phyloP scores from a whole-genome alignment of 441 rosid species.

The Adansonia gregorii region DNA sequence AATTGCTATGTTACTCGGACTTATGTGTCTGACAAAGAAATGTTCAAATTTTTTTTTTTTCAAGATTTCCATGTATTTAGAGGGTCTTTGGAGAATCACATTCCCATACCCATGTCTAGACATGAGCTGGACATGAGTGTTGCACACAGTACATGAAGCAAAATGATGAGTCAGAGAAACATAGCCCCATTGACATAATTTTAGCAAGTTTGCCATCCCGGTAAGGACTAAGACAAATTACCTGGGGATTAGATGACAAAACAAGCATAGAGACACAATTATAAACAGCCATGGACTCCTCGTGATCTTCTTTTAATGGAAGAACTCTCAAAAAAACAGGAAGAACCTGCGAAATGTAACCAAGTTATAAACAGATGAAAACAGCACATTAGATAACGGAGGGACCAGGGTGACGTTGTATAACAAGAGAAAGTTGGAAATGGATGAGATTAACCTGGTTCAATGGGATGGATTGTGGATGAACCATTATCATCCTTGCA shows the following conservation, averaged over 20 bases:
- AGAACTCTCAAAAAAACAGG: conserved; percentile 88
- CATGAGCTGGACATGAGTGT: too few species aligned
- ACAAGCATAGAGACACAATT: conserved; percentile 83
- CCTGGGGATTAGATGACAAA: conserved; percentile 86
- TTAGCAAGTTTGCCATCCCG: neutral
- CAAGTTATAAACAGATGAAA: conserved; percentile 25
- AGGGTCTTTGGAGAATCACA: too few species aligned
- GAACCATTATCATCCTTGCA: conserved; percentile 95
- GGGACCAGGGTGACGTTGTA: neutral
- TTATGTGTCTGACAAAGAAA: too few species aligned
- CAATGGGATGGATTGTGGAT: conserved; percentile 86
- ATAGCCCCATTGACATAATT: neutral
- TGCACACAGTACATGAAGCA: too few species aligned
- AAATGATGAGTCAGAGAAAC: too few species aligned
- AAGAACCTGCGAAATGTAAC: conserved; percentile 64
- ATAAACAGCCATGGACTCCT: conserved; percentile 92
- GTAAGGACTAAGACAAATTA: conserved; percentile 27
- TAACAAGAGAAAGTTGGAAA: conserved; percentile 11
- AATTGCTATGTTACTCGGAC: too few species aligned
- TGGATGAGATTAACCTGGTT: conserved; percentile 62
- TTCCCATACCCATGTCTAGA: too few species aligned
- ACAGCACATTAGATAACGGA: neutral
- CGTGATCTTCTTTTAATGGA: conserved; percentile 96
- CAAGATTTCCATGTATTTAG: too few species aligned
- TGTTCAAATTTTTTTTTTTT: too few species aligned